phyloP scores from a whole-genome alignment of 129 eudicot species.

The Apium graveolens region DNA sequence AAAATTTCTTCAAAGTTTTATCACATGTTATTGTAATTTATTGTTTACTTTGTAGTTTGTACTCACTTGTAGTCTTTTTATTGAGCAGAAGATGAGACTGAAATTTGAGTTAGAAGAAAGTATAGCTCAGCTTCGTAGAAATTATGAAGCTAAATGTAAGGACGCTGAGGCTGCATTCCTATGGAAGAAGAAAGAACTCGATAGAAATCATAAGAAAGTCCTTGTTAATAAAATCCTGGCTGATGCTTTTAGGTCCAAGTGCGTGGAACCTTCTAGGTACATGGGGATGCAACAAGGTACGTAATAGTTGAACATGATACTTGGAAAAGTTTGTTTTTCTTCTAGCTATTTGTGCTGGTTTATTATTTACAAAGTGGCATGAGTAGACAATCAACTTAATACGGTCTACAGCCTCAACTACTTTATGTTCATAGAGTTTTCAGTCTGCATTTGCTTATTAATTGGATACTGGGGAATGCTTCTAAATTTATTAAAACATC shows the following conservation, averaged over 20 bases:
- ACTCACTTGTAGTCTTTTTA: constrained; percentile 15
- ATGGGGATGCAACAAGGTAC: constrained; percentile 39
- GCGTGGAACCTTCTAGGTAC: constrained; percentile 45
- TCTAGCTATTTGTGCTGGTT: not conserved
- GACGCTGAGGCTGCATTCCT: constrained; percentile 45
- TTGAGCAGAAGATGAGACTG: constrained; percentile 48
- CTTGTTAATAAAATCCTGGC: constrained; percentile 54
- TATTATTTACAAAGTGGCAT: not conserved
- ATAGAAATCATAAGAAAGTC: constrained; percentile 32
- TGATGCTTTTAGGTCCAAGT: constrained; percentile 52
- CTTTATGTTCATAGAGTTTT: not conserved
- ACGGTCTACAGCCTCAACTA: not conserved
- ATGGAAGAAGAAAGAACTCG: constrained; percentile 47
- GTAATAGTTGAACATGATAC: constrained; percentile 6
- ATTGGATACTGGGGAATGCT: not conserved
- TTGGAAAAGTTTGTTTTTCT: not conserved
- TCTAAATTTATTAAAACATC: too few relatives aligned
- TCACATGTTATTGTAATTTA: not conserved
- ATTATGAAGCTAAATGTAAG: constrained; percentile 46
- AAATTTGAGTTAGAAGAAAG: constrained; percentile 50
- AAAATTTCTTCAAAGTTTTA: not conserved
- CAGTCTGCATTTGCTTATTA: not conserved
- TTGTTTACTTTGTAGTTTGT: not conserved
- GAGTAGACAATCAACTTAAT: not conserved
- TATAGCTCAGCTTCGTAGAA: constrained; percentile 36